Percentiles rank a stretch among this genome's conserved stretches.
These are phyloP conservation scores for Pythium grandisporangium DNA, from an alignment of 352 stramenopile species.

Conservation along the genomic window DNA sequence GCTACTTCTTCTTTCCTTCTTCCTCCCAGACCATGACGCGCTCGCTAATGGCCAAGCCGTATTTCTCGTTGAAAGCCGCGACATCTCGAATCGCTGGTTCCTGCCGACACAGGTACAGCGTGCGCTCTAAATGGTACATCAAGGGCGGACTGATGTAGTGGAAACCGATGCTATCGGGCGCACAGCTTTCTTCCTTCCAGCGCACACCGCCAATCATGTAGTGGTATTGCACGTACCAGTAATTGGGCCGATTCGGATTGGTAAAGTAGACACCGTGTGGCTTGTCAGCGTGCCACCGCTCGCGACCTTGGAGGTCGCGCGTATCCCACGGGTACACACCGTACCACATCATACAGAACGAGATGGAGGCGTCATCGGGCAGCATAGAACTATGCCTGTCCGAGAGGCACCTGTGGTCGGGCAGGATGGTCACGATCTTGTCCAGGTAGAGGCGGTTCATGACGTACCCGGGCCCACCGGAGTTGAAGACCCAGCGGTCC, in stretches of 20 bases:
- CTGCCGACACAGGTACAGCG: slow-evolving; percentile 58
- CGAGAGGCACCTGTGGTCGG: slow-evolving; percentile 49
- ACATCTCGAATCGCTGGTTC: slow-evolving; percentile 32
- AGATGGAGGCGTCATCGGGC: slow-evolving; percentile 70
- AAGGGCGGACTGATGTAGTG: slow-evolving; percentile 63
- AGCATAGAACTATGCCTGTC: slow-evolving; percentile 62
- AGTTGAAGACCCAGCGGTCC: slow-evolving; percentile 77
- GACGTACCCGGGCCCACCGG: slow-evolving; percentile 57
- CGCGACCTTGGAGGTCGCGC: slow-evolving; percentile 47
- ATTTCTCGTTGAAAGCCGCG: slow-evolving; percentile 44
- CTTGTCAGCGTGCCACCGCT: slow-evolving; percentile 72
- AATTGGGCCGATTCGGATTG: slow-evolving; percentile 33
- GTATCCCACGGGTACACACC: slow-evolving; percentile 65
- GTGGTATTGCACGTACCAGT: slow-evolving; percentile 76
- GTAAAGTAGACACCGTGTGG: slow-evolving; percentile 59
- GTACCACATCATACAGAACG: slow-evolving; percentile 84
- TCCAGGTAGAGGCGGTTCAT: slow-evolving; percentile 76
- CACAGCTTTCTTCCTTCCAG: slow-evolving; percentile 31
- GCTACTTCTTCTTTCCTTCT: background rate
- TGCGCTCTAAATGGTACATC: slow-evolving; percentile 76
- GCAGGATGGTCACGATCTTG: slow-evolving; percentile 47
- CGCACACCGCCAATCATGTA: slow-evolving; percentile 53
- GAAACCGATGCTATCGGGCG: slow-evolving; percentile 63
- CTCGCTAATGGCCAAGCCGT: slow-evolving; percentile 32
- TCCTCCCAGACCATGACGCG: slow-evolving; percentile 34